Conservation (phyloP, 2,329 filamentous ascomycete genomes). For the Myriosclerotinia scirpicola region DNA sequence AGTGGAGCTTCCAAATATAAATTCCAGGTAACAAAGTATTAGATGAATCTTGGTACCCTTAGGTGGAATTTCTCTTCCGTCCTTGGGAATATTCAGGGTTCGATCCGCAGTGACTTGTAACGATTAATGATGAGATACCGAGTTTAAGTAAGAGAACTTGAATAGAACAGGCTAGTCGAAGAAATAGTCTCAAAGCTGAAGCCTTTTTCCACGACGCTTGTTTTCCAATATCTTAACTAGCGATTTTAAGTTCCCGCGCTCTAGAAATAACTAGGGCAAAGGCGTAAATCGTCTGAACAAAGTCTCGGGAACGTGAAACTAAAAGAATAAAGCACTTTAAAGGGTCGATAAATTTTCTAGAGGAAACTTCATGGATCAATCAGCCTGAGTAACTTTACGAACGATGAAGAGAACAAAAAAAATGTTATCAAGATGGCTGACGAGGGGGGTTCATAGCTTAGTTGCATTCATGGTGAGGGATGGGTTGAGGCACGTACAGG, state of each 20-base stretch:
- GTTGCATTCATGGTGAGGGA: constrained; percentile 25
- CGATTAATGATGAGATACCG: constrained; percentile 19
- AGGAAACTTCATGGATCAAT: constrained; percentile 13
- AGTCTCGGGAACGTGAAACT: constrained; percentile 41
- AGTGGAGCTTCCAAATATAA: constrained; percentile 17
- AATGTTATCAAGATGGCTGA: constrained; percentile 17
- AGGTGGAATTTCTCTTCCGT: constrained; percentile 4
- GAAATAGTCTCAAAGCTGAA: constrained; percentile 20
- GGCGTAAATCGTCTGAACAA: constrained; percentile 29
- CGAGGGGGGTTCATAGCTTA: constrained; percentile 20
- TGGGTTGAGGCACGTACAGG: constrained; percentile 33
- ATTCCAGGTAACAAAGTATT: constrained; percentile 14
- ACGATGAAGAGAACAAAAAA: constrained; percentile 5
- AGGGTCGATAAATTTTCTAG: constrained; percentile 16
- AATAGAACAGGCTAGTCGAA: constrained; percentile 18
- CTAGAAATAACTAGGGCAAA: constrained; percentile 20
- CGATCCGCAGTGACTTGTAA: constrained; percentile 16
- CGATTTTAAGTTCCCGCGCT: constrained; percentile 16
- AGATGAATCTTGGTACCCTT: constrained; percentile 13
- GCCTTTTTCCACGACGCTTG: constrained; percentile 16
- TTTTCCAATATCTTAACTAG: constrained; percentile 20
- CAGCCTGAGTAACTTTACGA: constrained; percentile 16
- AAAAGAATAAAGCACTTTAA: constrained; percentile 34
- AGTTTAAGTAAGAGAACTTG: constrained; percentile 19
- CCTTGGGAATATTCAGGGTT: constrained; percentile 11